Evolutionary conservation across 1,284 basidiomycete species (phyloP), one percentile per base, ranked within the genome.

Genomic region (Ganoderma meredithae): DNA sequence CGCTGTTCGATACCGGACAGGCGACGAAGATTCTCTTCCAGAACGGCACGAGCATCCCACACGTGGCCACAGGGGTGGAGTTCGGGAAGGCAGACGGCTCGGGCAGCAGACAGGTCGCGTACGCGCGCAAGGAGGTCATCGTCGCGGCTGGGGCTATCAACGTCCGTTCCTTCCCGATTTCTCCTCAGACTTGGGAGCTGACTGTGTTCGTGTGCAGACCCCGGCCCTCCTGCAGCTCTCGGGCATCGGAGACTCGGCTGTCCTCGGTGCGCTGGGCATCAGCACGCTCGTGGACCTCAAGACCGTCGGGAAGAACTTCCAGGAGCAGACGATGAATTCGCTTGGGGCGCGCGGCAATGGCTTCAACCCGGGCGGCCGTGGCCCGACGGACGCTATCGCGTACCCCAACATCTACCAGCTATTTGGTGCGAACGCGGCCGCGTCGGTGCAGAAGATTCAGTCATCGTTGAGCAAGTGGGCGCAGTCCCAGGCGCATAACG

Each of bases 11-110:
- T 33, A 19, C n/a, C 8, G 0, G 27, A 31, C 31, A 68, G 68
- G 91, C 88, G 6, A 90, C 90, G 25, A 82, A 84, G 68, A 77
- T 93, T 52, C 75, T 86, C 40, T 90, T 88, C 76, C n/a, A 47
- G 22, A 79, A 78, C 15, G 79, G 80, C 36, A 78, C 76, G 0
- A 69, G 75, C 43, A 79, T 81, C 47, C 79, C 80, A 61, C 74
- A 83, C 62, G 79, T 84, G 39, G 89, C 90, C 8, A 84, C 82
- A 6, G 87, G 86, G 2, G 85, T 90, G 5, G 81, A 83, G 69
- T 93, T 86, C 76, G 82, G 83, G 13, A 61, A 63, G 7, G 62
- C 66, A 63, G 64, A 71, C 41, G 64, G 67, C 17, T 67, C 66
- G 39, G 69, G 76, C 5, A 77, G 69, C 12, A 68, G 77, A 7